These are phyloP conservation scores for Gyromitra esculenta DNA, from an alignment of 2,329 filamentous ascomycete species.

Conservation along the genomic window DNA sequence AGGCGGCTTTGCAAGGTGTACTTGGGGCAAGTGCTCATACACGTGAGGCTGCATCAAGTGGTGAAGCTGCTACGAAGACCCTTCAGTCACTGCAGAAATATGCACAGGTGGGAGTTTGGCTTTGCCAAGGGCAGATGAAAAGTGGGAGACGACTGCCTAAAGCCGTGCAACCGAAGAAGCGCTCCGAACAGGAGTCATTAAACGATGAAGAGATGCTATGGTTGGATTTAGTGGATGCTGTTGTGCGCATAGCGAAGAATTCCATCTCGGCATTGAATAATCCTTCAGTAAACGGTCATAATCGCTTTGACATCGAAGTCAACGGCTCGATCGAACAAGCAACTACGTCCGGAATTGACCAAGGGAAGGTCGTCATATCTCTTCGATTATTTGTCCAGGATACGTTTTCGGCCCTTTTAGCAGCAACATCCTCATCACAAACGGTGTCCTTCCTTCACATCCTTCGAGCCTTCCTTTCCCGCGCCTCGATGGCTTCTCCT, in stretches of 20 bases:
- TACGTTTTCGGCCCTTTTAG: conserved; percentile 85
- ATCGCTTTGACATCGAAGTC: conserved; percentile 50
- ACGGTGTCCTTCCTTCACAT: conserved; percentile 80
- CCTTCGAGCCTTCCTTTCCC: conserved; percentile 84
- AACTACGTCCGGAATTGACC: conserved; percentile 35
- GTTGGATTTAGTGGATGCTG: conserved; percentile 72
- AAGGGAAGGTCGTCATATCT: conserved; percentile 69
- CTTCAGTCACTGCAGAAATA: conserved; percentile 86
- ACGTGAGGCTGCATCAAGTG: conserved; percentile 66
- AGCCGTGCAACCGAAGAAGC: conserved; percentile 38
- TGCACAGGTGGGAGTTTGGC: conserved; percentile 90
- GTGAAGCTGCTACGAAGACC: conserved; percentile 75
- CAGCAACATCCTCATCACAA: conserved; percentile 66
- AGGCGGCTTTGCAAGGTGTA: conserved; percentile 79
- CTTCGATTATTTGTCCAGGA: conserved; percentile 86
- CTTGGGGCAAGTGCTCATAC: conserved; percentile 65
- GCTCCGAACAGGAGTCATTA: conserved; percentile 60
- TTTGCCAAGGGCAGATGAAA: conserved; percentile 87
- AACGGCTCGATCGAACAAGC: conserved; percentile 25
- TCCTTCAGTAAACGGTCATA: conserved; percentile 65
- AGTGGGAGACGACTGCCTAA: conserved; percentile 62
- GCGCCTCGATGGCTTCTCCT: conserved; percentile 82
- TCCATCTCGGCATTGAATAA: conserved; percentile 61
- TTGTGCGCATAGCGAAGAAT: conserved; percentile 67
- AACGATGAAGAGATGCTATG: conserved; percentile 71